Evolutionary conservation across 2,329 filamentous ascomycete genomes (phyloP).

Genomic region (Ceratocystis papillata): DNA sequence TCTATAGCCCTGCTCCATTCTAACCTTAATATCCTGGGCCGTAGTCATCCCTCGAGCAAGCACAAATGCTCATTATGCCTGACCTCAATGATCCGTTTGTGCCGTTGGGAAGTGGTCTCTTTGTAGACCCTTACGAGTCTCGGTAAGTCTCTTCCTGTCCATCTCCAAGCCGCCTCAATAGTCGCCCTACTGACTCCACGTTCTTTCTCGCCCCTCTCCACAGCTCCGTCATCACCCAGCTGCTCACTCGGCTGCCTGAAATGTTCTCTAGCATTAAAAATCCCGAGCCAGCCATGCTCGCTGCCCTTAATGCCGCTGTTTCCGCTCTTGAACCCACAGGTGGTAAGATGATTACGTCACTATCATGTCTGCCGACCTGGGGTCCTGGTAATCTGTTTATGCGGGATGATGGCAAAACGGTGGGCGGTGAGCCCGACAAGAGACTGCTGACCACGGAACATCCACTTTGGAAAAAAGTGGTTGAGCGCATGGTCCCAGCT

Average conservation of each 20-base stretch:
- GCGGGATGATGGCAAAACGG: constrained; percentile 77
- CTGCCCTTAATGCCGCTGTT: constrained; percentile 71
- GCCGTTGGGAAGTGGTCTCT: constrained; percentile 79
- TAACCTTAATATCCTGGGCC: constrained; percentile 23
- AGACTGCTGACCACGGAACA: constrained; percentile 88
- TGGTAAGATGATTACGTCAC: constrained; percentile 81
- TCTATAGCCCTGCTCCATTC: neutral
- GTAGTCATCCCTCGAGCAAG: constrained; percentile 64
- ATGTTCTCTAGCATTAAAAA: constrained; percentile 85
- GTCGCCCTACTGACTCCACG: neutral
- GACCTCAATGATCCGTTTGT: constrained; percentile 96
- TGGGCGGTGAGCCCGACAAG: constrained; percentile 79
- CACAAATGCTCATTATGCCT: constrained; percentile 98
- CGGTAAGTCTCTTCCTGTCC: constrained; percentile 40
- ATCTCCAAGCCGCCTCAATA: neutral
- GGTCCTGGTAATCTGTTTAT: constrained; percentile 77
- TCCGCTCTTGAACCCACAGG: constrained; percentile 77
- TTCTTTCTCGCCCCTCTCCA: neutral
- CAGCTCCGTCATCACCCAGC: constrained; percentile 67
- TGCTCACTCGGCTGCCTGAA: constrained; percentile 70
- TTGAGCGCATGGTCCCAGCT: constrained; percentile 74
- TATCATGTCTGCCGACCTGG: constrained; percentile 81
- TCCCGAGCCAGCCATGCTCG: constrained; percentile 77
- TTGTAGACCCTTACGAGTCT: constrained; percentile 87
- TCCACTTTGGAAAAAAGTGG: constrained; percentile 72